Percentiles rank a stretch among this genome's conserved stretches.
Conservation (phyloP, 176 grass and related monocot species). For the Paspalum notatum region DNA sequence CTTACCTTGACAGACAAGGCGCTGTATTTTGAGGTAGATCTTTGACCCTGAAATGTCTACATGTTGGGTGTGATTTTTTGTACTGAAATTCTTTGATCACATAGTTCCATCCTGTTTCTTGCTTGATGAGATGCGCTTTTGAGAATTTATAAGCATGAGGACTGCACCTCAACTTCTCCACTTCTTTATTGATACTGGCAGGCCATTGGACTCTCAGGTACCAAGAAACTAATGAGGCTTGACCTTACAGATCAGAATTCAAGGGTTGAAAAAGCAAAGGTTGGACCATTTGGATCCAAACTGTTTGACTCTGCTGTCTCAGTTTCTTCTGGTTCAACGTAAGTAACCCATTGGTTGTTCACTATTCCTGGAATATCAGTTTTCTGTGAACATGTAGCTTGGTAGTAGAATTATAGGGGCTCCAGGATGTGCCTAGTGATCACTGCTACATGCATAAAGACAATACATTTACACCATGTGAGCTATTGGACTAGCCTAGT, state of each 20-base stretch:
- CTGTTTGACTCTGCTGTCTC: constrained; percentile 92
- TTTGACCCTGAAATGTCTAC: constrained; percentile 30
- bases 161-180: constrained; percentile 42
- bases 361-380: constrained; percentile 18
- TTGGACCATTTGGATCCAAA: constrained; percentile 88
- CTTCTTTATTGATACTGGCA: constrained; percentile 73
- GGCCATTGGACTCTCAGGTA: constrained; percentile 97
- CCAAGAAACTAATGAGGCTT: constrained; percentile 74
- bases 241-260: constrained; percentile 75
- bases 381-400: constrained; percentile 33
- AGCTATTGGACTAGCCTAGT: constrained; percentile 10
- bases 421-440: constrained; percentile 6
- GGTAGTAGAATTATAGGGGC: constrained; percentile 18
- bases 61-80: constrained; percentile 20
- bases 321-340: constrained; percentile 75
- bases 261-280: constrained; percentile 79
- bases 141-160: constrained; percentile 32
- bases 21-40: constrained; percentile 92
- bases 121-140: constrained; percentile 35
- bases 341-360: constrained; percentile 47
- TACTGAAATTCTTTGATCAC: constrained; percentile 17
- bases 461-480: constrained; percentile 23
- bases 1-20: constrained; percentile 88
- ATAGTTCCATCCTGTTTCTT: constrained; percentile 19
- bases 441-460: constrained; percentile 22